These are phyloP conservation scores for Capsicum rhomboideum DNA, from an alignment of 257 asterid species.

Conservation along the genomic window DNA sequence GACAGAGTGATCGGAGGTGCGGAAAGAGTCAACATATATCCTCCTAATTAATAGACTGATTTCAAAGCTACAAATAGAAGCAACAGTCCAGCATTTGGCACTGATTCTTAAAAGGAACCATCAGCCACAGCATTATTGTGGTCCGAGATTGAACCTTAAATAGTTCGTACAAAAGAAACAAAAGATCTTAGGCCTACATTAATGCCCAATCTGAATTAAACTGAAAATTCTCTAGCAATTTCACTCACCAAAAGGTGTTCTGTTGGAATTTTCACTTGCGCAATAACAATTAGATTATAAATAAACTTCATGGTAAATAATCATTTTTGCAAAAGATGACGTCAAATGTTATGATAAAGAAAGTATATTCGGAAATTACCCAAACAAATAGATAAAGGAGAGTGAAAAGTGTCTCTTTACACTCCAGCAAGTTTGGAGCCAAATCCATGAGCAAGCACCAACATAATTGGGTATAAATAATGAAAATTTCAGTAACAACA, in stretches of 20 bases:
- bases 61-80: neutral
- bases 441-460: neutral
- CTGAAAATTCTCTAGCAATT: neutral
- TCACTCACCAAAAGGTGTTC: neutral
- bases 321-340: neutral
- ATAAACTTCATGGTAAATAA: neutral
- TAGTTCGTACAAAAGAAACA: neutral
- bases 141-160: neutral
- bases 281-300: neutral
- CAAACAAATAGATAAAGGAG: neutral
- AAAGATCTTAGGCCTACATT: neutral
- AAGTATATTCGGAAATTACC: neutral
- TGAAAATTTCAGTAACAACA: neutral
- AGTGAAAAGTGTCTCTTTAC: neutral
- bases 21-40: neutral
- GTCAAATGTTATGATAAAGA: neutral
- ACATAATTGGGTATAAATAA: neutral
- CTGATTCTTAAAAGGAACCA: neutral
- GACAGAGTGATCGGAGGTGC: neutral
- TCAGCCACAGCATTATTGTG: neutral
- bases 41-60: neutral
- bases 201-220: neutral
- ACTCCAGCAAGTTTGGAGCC: neutral
- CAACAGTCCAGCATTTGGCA: neutral
- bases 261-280: neutral